Conservation (phyloP, 2,329 filamentous ascomycete species). For the Mycocentrospora acerina region DNA sequence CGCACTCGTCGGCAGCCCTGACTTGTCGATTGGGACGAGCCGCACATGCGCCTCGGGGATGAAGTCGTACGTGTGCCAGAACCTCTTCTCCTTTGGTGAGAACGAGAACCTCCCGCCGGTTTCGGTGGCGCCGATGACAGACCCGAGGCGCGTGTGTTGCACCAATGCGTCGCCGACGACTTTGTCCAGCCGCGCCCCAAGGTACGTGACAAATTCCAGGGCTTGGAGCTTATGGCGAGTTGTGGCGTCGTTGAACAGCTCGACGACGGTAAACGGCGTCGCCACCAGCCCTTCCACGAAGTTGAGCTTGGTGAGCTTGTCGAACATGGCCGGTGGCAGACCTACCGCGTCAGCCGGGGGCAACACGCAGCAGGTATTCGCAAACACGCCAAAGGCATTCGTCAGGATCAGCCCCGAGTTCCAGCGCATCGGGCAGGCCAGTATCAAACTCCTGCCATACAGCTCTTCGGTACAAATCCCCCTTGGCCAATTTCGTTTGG, state of each 20-base stretch:
- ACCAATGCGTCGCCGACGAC: slow-evolving; percentile 16
- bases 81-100: slow-evolving; percentile 9
- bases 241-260: slow-evolving; percentile 14
- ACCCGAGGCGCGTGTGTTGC: slow-evolving; percentile 11
- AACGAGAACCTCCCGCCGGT: slow-evolving; percentile 11
- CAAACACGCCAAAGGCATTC: slow-evolving; percentile 10
- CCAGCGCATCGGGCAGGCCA: slow-evolving; percentile 20
- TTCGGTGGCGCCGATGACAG: slow-evolving; percentile 21
- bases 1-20: too few species aligned
- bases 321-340: slow-evolving; percentile 9
- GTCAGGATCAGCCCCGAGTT: slow-evolving; percentile 12
- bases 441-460: slow-evolving; percentile 10
- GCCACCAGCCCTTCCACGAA: slow-evolving; percentile 10
- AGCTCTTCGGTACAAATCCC: slow-evolving; percentile 14
- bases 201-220: slow-evolving; percentile 13
- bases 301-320: slow-evolving; percentile 11
- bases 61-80: slow-evolving; percentile 20
- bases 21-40: too few species aligned
- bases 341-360: slow-evolving; percentile 5
- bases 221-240: slow-evolving; percentile 12
- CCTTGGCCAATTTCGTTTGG: slow-evolving; percentile 14
- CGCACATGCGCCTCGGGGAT: too few species aligned
- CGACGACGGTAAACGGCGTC: slow-evolving; percentile 14
- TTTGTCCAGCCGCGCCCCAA: slow-evolving; percentile 14
- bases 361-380: slow-evolving; percentile 9